These are phyloP conservation scores for Leonotis leonurus DNA, from an alignment of 257 asterid species.

Conservation along the genomic window DNA sequence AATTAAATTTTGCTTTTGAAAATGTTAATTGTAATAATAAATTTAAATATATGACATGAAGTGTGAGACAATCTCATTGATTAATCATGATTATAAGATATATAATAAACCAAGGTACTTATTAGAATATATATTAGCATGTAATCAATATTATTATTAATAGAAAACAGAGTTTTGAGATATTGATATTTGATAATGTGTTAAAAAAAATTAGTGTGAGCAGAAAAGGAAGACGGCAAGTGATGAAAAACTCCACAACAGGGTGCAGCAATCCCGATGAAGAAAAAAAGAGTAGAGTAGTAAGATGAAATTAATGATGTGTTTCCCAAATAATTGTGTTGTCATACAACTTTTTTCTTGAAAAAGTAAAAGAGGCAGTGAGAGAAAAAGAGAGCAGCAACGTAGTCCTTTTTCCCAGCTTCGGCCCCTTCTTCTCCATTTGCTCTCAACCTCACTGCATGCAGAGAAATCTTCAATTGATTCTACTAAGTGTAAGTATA, in stretches of 20 bases:
- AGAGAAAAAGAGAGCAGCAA: background rate
- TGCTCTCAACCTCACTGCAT: background rate
- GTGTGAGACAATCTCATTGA: too few relatives aligned
- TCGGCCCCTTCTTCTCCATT: slow-evolving; percentile 6
- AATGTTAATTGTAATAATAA: too few relatives aligned
- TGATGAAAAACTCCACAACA: background rate
- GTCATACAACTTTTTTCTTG: slow-evolving; percentile 20
- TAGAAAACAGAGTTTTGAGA: too few relatives aligned
- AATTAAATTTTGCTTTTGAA: too few relatives aligned
- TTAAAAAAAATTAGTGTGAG: background rate
- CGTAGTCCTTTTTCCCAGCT: background rate
- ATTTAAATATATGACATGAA: too few relatives aligned
- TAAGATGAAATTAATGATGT: background rate
- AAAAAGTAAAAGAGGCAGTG: slow-evolving; percentile 22
- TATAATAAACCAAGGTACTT: too few relatives aligned
- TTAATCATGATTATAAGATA: too few relatives aligned
- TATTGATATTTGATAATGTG: too few relatives aligned
- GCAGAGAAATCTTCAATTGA: slow-evolving; percentile 11
- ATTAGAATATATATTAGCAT: too few relatives aligned
- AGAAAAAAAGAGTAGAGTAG: background rate
- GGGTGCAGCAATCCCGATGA: slow-evolving; percentile 34
- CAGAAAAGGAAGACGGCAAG: slow-evolving; percentile 10
- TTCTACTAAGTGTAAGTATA: too few relatives aligned
- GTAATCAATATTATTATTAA: too few relatives aligned
- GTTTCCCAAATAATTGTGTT: slow-evolving; percentile 24